Percentiles rank a stretch among this genome's conserved stretches.
phyloP scores from a whole-genome alignment of 805 yeast species.

The Zygosaccharomyces lentus region DNA sequence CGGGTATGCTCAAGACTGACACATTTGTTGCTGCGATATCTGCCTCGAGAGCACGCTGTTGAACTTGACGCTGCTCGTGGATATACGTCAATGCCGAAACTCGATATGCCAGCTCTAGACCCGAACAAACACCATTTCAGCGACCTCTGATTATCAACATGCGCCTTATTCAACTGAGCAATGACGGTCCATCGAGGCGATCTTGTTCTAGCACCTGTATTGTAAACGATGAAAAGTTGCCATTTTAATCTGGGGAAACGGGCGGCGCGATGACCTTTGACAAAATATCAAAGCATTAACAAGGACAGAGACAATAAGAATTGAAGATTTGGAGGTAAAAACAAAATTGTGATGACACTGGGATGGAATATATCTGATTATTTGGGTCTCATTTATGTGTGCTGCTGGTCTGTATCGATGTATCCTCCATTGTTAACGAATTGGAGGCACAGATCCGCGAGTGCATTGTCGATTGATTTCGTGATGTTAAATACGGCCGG shows the following conservation, averaged over 20 bases:
- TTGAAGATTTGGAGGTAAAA: neutral
- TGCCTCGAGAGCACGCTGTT: slow-evolving; percentile 43
- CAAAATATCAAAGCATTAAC: neutral
- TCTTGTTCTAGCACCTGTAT: too few relatives aligned
- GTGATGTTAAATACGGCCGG: slow-evolving; percentile 45
- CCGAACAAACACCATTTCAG: too few relatives aligned
- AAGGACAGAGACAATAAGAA: neutral
- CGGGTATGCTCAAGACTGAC: slow-evolving; percentile 80
- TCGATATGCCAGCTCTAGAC: too few relatives aligned
- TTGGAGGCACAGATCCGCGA: slow-evolving; percentile 39
- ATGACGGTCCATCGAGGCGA: too few relatives aligned
- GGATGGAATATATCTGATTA: slow-evolving; percentile 17
- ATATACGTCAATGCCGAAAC: too few relatives aligned
- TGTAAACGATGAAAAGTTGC: too few relatives aligned
- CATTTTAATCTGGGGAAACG: too few relatives aligned
- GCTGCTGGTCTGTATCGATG: slow-evolving; percentile 46
- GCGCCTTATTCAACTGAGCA: neutral
- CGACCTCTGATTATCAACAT: too few relatives aligned
- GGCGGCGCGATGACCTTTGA: neutral
- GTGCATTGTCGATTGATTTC: slow-evolving; percentile 49
- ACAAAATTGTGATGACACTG: neutral
- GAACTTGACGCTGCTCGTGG: slow-evolving; percentile 3
- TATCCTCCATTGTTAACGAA: slow-evolving; percentile 47
- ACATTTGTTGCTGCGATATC: slow-evolving; percentile 69
- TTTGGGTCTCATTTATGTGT: slow-evolving; percentile 38